A percentile compares a stretch with the other conserved stretches of the same genome.
phyloP scores from a whole-genome alignment of 225 moss, liverwort and hornwort genomes.

The Sphagnum tenellum region DNA sequence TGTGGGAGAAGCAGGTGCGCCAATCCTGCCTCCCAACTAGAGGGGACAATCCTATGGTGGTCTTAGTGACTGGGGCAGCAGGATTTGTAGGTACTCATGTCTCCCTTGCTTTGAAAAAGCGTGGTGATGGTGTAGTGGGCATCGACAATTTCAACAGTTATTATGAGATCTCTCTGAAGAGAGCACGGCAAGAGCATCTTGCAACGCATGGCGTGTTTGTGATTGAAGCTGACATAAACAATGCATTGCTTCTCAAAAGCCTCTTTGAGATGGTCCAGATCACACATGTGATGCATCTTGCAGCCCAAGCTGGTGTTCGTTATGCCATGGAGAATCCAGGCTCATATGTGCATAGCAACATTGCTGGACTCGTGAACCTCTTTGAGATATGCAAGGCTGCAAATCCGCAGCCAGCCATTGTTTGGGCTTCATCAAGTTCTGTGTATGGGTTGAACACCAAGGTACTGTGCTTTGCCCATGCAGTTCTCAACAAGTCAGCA shows the following conservation, averaged over 20 bases:
- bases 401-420: background rate
- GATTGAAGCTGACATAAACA: conserved; percentile 2
- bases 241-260: background rate
- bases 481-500: background rate
- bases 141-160: conserved; percentile 3
- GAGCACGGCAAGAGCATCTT: conserved; percentile 5
- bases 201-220: conserved; percentile 3
- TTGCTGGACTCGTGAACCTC: conserved; percentile 34
- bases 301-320: conserved; percentile 5
- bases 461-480: background rate
- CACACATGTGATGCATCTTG: conserved; percentile 5
- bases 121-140: conserved; percentile 4
- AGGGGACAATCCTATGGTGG: conserved; percentile 1
- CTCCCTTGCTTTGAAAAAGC: conserved; percentile 4
- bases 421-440: conserved; percentile 2
- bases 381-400: conserved; percentile 33
- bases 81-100: conserved; percentile 5
- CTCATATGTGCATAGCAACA: conserved; percentile 39
- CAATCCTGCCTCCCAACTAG: conserved; percentile 4
- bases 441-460: conserved; percentile 4
- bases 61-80: conserved; percentile 3
- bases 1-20: conserved; percentile 3
- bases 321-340: conserved; percentile 6
- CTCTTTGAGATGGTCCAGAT: conserved; percentile 5
- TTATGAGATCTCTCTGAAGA: conserved; percentile 4